phyloP scores from a whole-genome alignment of 192 early-diverging fungal species.

The Entomortierella parvispora region DNA sequence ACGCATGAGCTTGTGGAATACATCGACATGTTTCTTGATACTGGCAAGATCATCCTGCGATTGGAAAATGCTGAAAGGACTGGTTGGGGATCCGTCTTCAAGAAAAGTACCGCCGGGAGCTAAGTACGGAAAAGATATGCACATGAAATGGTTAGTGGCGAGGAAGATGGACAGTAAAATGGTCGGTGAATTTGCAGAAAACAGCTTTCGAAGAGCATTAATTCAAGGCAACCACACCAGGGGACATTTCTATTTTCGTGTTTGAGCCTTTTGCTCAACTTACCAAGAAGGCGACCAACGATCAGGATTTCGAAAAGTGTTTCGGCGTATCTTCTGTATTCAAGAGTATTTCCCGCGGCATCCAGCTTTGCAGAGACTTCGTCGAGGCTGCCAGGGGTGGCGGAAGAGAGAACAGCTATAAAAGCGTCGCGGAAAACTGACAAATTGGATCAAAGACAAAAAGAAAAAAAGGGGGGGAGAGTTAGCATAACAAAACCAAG shows the following conservation, averaged over 20 bases:
- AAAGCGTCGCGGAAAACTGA: conserved; percentile 70
- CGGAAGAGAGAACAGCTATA: conserved; percentile 57
- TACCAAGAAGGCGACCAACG: conserved; percentile 90
- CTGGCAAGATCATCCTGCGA: conserved; percentile 73
- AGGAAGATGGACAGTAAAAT: neutral
- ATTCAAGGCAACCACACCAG: no score
- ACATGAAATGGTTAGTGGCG: neutral
- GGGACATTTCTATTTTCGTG: conserved; percentile 53
- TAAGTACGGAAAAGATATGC: conserved; percentile 45
- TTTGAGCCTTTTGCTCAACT: conserved; percentile 51
- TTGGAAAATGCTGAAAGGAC: conserved; percentile 85
- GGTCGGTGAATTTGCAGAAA: no score
- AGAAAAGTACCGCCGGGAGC: conserved; percentile 81
- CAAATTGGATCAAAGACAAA: no score
- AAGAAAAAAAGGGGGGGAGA: conserved; percentile 6
- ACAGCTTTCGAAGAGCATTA: no score
- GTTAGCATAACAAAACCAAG: neutral
- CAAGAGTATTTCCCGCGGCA: conserved; percentile 84
- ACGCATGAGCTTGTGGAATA: conserved; percentile 91
- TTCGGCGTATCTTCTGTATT: conserved; percentile 96
- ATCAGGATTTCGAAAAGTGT: conserved; percentile 94
- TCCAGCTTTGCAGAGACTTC: conserved; percentile 82
- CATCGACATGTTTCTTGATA: conserved; percentile 81
- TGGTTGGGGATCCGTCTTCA: conserved; percentile 80
- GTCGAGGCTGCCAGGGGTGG: conserved; percentile 72